Percentiles rank a stretch among this genome's conserved stretches.
These are phyloP conservation scores for Basidiobolus meristosporus DNA, from an alignment of 371 early-diverging fungal species.

Conservation along the genomic window DNA sequence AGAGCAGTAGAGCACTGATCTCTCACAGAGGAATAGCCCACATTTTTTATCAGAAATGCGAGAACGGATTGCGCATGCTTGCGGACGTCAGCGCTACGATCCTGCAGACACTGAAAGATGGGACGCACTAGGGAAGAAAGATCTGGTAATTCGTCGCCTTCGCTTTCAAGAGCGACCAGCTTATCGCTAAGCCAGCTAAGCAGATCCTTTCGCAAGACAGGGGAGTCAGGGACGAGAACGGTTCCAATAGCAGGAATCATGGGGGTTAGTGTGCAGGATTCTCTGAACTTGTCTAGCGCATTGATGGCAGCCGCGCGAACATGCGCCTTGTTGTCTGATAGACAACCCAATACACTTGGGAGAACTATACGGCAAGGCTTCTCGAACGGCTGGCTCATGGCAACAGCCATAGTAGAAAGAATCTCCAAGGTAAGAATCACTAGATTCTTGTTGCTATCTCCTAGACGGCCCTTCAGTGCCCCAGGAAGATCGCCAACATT, in stretches of 20 bases:
- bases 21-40: constrained; percentile 35
- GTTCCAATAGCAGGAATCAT: constrained; percentile 40
- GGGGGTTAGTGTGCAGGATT: constrained; percentile 40
- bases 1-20: constrained; percentile 14
- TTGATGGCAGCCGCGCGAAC: constrained; percentile 59
- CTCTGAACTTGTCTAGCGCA: constrained; percentile 45
- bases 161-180: constrained; percentile 9
- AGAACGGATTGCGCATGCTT: constrained; percentile 58
- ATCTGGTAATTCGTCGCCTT: constrained; percentile 20
- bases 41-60: constrained; percentile 27
- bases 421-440: constrained; percentile 54
- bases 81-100: constrained; percentile 74
- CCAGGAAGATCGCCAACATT: constrained; percentile 57
- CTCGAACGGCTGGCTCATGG: constrained; percentile 77
- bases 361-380: constrained; percentile 38
- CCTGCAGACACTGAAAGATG: constrained; percentile 61
- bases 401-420: constrained; percentile 40
- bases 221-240: constrained; percentile 50
- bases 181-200: constrained; percentile 49
- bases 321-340: constrained; percentile 78
- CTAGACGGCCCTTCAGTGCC: constrained; percentile 61
- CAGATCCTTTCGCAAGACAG: constrained; percentile 70
- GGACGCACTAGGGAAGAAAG: constrained; percentile 39
- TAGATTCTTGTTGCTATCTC: constrained; percentile 81
- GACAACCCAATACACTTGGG: constrained; percentile 10